Base-by-base conservation (phyloP, 73 alveolate genomes). In the Paramecium primaurelia region DNA sequence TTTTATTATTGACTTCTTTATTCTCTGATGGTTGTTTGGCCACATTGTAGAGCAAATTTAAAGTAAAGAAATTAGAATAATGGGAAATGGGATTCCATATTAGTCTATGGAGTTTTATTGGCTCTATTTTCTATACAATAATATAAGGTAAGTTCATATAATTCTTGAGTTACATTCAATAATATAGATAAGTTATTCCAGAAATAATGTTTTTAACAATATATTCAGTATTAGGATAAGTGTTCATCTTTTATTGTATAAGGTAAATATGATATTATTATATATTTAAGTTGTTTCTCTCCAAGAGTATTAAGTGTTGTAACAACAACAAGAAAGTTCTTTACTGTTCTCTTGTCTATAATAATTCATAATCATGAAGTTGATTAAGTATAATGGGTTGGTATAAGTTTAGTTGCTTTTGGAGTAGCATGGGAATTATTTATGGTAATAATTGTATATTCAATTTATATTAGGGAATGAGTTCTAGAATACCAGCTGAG, bases 1-100 rank as follows among this genome's bases (percentile, higher is more conserved):
- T 73, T 7, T 16, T 71, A 30, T 47, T 89, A 14, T 22, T 89
- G 26, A 37, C 38, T 25, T 71, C 92, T 1, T 64, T 89, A 12
- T 89, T 89, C 30, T 71, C 86, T 11, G 94, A 89, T 71, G 94
- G 94, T 3, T 59, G 71, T 51, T 26, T 89, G 5, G 94, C 94
- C 11, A 83, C 86, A 2, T 40, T 51, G 59, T 71, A 89, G 36
- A 32, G 49, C 32, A 26, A 80, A 80, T 45, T 44, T 10, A 49
- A 80, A 80, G 36, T 9, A 1, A 80, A 80, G 51, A 40, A 80
- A 10, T 8, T 80, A 20, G 75, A 11, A 20, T 7, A 80, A 45
- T 80, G 91, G 91, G 91, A 80, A 80, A 45, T 80, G 71, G 47
- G 49, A 45, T 80, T 44, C 18, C 71, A 49, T 14, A 42, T 80